Conservation (phyloP, 257 asterid genomes). For the Fraxinus pennsylvanica region DNA sequence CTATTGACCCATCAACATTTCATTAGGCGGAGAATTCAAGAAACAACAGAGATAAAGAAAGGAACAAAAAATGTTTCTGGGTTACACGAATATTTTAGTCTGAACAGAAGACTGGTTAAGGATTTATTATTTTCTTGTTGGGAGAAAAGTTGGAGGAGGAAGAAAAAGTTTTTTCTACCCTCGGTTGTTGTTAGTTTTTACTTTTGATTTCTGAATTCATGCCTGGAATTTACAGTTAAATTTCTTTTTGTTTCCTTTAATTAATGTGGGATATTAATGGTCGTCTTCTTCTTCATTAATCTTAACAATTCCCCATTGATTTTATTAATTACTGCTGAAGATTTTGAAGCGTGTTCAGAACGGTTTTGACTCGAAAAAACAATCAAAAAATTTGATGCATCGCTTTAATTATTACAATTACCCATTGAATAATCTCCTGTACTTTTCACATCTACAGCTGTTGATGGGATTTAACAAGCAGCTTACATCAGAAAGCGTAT, state of each 20-base stretch:
- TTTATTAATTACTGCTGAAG: constrained; percentile 17
- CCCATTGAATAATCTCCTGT: too few relatives aligned
- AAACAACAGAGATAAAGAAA: constrained; percentile 31
- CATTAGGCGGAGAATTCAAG: constrained; percentile 39
- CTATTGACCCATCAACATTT: constrained; percentile 30
- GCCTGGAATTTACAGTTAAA: constrained; percentile 9
- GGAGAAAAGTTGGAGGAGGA: constrained; percentile 4
- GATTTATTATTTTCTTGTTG: background rate
- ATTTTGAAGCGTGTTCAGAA: background rate
- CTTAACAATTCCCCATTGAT: constrained; percentile 22
- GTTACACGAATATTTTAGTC: constrained; percentile 28
- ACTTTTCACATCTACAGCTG: too few relatives aligned
- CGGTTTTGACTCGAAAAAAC: background rate
- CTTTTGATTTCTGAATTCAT: constrained; percentile 22
- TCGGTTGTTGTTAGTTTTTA: background rate
- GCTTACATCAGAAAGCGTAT: too few relatives aligned
- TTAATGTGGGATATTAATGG: background rate
- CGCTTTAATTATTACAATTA: background rate
- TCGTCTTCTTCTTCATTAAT: background rate
- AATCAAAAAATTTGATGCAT: background rate
- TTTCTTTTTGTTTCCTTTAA: constrained; percentile 1
- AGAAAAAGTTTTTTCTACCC: constrained; percentile 14
- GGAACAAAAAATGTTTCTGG: constrained; percentile 20
- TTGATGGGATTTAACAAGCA: too few relatives aligned
- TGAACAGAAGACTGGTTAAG: constrained; percentile 17